A percentile compares a stretch with the other conserved stretches of the same genome.
phyloP scores from a whole-genome alignment of 192 early-diverging fungal genomes.

The Dissophora ornata region DNA sequence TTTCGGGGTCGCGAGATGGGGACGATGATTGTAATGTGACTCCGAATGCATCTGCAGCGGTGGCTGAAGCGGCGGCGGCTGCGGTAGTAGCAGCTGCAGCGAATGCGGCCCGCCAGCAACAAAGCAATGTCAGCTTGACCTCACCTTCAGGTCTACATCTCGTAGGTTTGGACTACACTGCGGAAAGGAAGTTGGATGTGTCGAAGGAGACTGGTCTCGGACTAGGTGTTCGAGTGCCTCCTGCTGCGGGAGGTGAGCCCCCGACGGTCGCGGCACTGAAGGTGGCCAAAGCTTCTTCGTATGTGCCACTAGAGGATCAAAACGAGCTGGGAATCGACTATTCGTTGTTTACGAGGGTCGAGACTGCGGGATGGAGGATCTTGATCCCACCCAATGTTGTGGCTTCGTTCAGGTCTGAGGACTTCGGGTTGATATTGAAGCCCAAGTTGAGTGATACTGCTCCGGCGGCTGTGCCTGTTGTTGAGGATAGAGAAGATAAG shows the following conservation, averaged over 20 bases:
- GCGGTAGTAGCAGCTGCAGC: slow-evolving; percentile 28
- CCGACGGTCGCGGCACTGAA: slow-evolving; percentile 22
- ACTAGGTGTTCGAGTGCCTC: slow-evolving; percentile 11
- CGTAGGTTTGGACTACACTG: slow-evolving; percentile 17
- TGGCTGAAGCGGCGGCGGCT: slow-evolving; percentile 20
- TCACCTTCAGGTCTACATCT: slow-evolving; percentile 7
- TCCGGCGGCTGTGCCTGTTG: not conserved
- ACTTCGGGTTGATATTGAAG: slow-evolving; percentile 32
- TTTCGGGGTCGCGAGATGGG: not conserved
- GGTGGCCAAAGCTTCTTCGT: slow-evolving; percentile 28
- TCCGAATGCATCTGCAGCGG: not conserved
- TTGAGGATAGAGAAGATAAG: no score
- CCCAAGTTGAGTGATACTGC: slow-evolving; percentile 14
- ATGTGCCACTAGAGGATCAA: slow-evolving; percentile 17
- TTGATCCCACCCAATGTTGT: slow-evolving; percentile 40
- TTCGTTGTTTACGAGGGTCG: slow-evolving; percentile 33
- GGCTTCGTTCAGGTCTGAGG: slow-evolving; percentile 35
- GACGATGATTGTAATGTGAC: not conserved
- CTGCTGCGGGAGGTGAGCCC: not conserved
- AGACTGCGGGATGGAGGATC: slow-evolving; percentile 45
- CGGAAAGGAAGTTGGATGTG: not conserved
- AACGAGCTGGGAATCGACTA: slow-evolving; percentile 38
- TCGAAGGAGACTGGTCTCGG: slow-evolving; percentile 18
- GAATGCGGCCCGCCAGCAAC: slow-evolving; percentile 10
- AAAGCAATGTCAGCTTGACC: not conserved